phyloP scores from a whole-genome alignment of 75 land plant species.

The Ceratopteris richardii region DNA sequence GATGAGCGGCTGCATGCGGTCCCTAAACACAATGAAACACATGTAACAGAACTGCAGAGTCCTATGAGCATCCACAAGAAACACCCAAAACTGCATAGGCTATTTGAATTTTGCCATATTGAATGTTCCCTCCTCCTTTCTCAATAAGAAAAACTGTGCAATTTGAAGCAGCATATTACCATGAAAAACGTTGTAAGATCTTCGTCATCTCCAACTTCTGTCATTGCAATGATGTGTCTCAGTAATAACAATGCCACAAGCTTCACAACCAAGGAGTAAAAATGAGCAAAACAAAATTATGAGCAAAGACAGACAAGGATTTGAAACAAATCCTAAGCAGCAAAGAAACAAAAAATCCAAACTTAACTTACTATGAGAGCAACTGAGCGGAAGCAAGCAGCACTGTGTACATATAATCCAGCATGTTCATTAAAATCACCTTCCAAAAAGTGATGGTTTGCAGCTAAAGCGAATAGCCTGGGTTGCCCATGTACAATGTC shows the following conservation, averaged over 20 bases:
- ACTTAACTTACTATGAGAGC: background rate
- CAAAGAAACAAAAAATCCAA: no score
- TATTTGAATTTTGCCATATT: no score
- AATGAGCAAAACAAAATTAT: background rate
- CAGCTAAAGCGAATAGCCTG: background rate
- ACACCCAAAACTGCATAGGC: no score
- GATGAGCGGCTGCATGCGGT: no score
- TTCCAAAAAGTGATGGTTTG: background rate
- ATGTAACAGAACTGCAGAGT: no score
- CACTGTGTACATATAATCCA: background rate
- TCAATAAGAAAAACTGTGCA: no score
- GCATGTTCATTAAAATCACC: background rate
- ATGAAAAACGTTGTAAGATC: constrained; percentile 30
- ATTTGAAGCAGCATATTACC: constrained; percentile 10
- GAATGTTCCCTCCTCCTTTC: no score
- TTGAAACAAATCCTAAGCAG: background rate
- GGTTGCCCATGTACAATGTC: background rate
- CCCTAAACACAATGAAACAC: no score
- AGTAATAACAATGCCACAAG: constrained; percentile 17
- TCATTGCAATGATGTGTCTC: constrained; percentile 14
- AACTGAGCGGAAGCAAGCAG: background rate
- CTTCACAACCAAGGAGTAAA: constrained; percentile 1
- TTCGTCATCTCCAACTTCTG: constrained; percentile 11
- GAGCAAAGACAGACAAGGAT: background rate
- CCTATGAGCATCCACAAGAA: no score